Evolutionary conservation across 179 eudicot species (phyloP).

Genomic region (Amaranthus tricolor): DNA sequence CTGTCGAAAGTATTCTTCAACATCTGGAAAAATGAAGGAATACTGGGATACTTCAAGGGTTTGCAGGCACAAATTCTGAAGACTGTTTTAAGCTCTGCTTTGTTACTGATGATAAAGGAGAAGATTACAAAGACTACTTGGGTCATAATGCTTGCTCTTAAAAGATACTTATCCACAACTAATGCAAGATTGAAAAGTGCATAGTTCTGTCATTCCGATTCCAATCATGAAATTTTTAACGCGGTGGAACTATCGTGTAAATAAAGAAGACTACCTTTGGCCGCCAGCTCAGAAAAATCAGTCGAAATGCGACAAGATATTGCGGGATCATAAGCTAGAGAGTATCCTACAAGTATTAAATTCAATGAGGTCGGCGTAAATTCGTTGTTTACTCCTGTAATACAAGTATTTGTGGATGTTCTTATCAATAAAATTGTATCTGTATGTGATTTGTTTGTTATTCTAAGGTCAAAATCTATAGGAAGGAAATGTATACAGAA

Average conservation of each 20-base stretch:
- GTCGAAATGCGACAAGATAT: constrained; percentile 16
- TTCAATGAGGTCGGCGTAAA: neutral
- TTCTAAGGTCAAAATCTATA: constrained; percentile 6
- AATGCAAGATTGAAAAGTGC: constrained; percentile 52
- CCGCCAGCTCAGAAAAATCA: constrained; percentile 1
- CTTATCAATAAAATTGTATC: neutral
- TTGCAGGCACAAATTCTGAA: constrained; percentile 81
- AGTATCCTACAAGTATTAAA: constrained; percentile 9
- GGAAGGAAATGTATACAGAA: neutral
- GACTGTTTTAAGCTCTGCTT: constrained; percentile 81
- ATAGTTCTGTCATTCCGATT: constrained; percentile 30
- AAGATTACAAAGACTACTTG: constrained; percentile 70
- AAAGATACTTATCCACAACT: constrained; percentile 37
- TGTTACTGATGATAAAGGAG: constrained; percentile 89
- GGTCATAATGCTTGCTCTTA: constrained; percentile 71
- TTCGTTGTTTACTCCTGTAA: constrained; percentile 6
- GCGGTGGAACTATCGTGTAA: constrained; percentile 10
- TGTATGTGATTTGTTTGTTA: neutral
- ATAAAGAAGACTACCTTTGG: constrained; percentile 9
- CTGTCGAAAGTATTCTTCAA: constrained; percentile 45
- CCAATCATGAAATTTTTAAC: neutral
- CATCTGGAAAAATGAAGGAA: constrained; percentile 76
- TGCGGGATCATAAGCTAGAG: constrained; percentile 1
- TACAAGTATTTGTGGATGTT: too few relatives aligned
- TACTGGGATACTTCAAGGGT: constrained; percentile 72